A percentile compares a stretch with the other conserved stretches of the same genome.
phyloP scores from a whole-genome alignment of 257 asterid genomes.

The Parsonsia alboflavescens region DNA sequence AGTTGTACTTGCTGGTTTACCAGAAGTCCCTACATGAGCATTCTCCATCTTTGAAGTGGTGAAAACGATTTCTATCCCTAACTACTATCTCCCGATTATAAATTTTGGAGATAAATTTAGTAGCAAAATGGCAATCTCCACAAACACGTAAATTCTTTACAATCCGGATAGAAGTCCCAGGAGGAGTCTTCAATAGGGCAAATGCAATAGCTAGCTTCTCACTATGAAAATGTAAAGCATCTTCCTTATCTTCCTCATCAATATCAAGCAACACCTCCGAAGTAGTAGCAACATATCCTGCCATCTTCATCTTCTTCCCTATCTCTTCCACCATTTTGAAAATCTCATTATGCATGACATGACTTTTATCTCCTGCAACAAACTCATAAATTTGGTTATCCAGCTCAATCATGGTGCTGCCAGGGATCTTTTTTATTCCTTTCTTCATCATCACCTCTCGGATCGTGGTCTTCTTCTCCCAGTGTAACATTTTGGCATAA shows the following conservation, averaged over 20 bases:
- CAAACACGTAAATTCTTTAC: constrained; percentile 52
- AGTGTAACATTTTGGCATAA: constrained; percentile 52
- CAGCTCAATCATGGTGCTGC: constrained; percentile 73
- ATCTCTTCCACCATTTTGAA: constrained; percentile 55
- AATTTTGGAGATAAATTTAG: constrained; percentile 44
- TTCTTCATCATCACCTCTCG: constrained; percentile 64
- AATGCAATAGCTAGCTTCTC: constrained; percentile 62
- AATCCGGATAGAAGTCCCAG: constrained; percentile 37
- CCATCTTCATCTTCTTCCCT: constrained; percentile 37
- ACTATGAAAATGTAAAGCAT: constrained; percentile 44
- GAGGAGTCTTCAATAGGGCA: constrained; percentile 47
- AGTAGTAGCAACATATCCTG: constrained; percentile 27
- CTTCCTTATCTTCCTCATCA: constrained; percentile 63
- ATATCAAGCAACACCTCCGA: constrained; percentile 48
- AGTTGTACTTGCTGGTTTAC: constrained; percentile 18
- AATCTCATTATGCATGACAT: constrained; percentile 27
- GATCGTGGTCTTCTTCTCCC: constrained; percentile 56
- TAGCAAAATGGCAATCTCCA: constrained; percentile 54
- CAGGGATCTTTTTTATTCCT: constrained; percentile 66
- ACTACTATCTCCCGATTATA: constrained; percentile 48
- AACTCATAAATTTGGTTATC: constrained; percentile 44
- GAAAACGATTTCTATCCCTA: constrained; percentile 55
- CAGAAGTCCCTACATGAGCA: constrained; percentile 56
- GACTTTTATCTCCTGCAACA: constrained; percentile 56
- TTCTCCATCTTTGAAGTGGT: constrained; percentile 42